Base-by-base conservation (phyloP, 257 asterid genomes). In the Jacaranda mimosifolia region DNA sequence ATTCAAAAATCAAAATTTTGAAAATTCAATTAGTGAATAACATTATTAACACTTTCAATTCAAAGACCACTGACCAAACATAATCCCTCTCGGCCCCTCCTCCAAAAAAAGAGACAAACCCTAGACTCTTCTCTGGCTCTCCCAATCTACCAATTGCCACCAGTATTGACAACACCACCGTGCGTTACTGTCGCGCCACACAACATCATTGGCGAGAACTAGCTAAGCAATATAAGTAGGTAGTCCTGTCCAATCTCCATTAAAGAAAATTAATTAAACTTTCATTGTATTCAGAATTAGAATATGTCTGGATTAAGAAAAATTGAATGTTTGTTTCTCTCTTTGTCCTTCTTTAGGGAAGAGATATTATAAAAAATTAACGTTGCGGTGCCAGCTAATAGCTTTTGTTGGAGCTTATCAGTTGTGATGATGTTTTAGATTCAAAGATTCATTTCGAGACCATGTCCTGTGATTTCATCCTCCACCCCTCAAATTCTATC, bases 231-330 rank as follows among this genome's bases (percentile, higher is more conserved):
- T n/a, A n/a, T n/a, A n/a, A n/a, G n/a, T n/a, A n/a, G n/a, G 79
- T 75, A 36, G 9, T 51, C 63, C 42, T 48, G 65, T 64, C 36
- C 49, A 45, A 36, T 76, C 10, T 66, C 39, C 74, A 39, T 65
- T 14, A 6, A 15, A 63, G 3, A 63, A 6, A 14, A 6, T 36
- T 36, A n/a, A n/a, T n/a, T n/a, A n/a, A 13, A 63, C 42, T 42
- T 38, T 35, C 48, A 12, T 63, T 63, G n/a, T 13, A 35, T 36
- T 75, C 15, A 60, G 7, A 40, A 18, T 9, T 9, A 38, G 26
- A 4, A 3, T 7, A 4, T 15, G 11, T 67, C 45, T 46, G 48
- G 51, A 32, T 73, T 45, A 18, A 60, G 59, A 57, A 60, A 39
- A 18, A 18, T 72, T 72, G 53, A 32, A 62, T 59, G 21, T 35